Evolutionary conservation across 768 basidiomycete species (phyloP).

Genomic region (Psilocybe cyanescens): DNA sequence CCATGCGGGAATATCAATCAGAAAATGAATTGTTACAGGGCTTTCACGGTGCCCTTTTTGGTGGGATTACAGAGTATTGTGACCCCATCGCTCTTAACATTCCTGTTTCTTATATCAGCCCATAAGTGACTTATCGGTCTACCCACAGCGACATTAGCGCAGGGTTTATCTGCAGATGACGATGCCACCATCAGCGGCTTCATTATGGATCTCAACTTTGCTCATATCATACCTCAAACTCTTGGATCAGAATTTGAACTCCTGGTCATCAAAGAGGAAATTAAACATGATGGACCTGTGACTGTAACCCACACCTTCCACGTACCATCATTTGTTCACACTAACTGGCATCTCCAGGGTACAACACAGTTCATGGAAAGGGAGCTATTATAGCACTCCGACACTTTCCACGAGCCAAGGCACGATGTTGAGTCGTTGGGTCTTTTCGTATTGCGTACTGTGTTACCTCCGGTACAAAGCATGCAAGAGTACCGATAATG

Average conservation of each 20-base stretch:
- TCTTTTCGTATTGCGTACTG: neutral
- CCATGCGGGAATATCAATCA: neutral
- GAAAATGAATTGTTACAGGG: constrained; percentile 1
- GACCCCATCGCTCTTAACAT: too few relatives aligned
- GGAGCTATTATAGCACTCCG: neutral
- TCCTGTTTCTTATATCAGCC: neutral
- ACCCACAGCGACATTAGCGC: neutral
- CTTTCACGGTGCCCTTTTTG: neutral
- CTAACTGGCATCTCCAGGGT: neutral
- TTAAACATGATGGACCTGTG: neutral
- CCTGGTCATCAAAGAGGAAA: neutral
- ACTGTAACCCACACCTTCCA: neutral
- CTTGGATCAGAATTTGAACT: too few relatives aligned
- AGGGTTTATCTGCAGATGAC: neutral
- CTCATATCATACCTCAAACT: neutral
- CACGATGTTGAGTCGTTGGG: neutral
- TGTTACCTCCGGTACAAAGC: neutral
- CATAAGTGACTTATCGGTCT: neutral
- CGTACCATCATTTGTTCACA: neutral
- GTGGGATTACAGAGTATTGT: neutral
- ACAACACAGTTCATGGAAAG: neutral
- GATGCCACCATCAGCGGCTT: neutral
- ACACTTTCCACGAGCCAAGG: neutral
- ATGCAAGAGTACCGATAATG: neutral
- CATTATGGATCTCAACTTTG: constrained; percentile 1